phyloP scores from a whole-genome alignment of 2,329 filamentous ascomycete genomes.

The Taxawa tesnikishii region DNA sequence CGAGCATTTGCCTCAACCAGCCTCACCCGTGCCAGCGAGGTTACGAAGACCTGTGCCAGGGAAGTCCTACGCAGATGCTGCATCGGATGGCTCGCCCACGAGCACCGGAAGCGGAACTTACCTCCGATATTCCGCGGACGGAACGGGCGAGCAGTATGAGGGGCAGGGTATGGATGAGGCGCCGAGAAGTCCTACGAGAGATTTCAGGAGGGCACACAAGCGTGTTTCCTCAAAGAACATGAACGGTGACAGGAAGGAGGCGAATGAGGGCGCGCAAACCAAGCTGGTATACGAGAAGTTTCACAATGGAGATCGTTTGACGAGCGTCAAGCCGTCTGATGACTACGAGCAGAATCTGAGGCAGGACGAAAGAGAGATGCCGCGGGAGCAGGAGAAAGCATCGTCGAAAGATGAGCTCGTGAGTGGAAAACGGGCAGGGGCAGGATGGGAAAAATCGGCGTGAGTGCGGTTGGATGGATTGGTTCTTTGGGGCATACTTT shows the following conservation, averaged over 20 bases:
- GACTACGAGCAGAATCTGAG: constrained; percentile 23
- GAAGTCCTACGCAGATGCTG: constrained; percentile 27
- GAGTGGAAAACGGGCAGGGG: constrained; percentile 40
- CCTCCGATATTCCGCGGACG: constrained; percentile 8
- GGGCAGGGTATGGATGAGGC: constrained; percentile 14
- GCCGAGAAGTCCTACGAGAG: constrained; percentile 16
- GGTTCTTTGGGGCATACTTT: neutral
- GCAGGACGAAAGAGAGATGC: constrained; percentile 15
- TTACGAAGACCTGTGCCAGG: constrained; percentile 3
- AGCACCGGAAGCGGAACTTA: constrained; percentile 4
- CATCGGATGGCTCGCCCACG: constrained; percentile 6
- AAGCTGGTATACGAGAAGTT: constrained; percentile 31
- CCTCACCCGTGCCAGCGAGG: constrained; percentile 3
- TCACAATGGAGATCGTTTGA: constrained; percentile 31
- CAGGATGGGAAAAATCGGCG: constrained; percentile 38
- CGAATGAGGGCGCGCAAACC: constrained; percentile 7
- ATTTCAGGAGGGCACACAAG: constrained; percentile 14
- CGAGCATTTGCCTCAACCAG: constrained; percentile 12
- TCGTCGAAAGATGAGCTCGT: constrained; percentile 29
- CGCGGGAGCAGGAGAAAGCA: constrained; percentile 11
- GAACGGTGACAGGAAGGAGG: constrained; percentile 9
- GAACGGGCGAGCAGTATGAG: constrained; percentile 13
- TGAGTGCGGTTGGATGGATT: too few relatives aligned
- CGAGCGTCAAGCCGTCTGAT: constrained; percentile 28
- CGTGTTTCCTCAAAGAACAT: constrained; percentile 13